Evolutionary conservation across 331 rosid genomes (phyloP).

Genomic region (Quercus phellos): DNA sequence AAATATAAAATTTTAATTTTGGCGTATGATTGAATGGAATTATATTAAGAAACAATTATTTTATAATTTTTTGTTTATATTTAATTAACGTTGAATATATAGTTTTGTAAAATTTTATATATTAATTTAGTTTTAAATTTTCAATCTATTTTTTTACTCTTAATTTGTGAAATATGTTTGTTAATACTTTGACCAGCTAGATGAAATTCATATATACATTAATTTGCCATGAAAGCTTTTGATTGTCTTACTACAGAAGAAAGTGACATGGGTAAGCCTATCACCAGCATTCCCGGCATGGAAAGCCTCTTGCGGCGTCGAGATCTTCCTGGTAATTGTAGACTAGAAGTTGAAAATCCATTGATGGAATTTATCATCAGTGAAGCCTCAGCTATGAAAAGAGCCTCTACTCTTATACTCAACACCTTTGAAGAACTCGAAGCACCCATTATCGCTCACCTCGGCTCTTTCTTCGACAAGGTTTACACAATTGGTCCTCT

Average conservation of each 20-base stretch:
- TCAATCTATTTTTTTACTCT: too few species aligned
- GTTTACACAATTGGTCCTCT: constrained; percentile 52
- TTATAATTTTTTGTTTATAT: too few species aligned
- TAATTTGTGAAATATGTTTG: too few species aligned
- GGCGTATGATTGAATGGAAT: too few species aligned
- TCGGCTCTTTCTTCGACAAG: constrained; percentile 17
- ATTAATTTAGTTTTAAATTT: too few species aligned
- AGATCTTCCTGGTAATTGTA: constrained; percentile 35
- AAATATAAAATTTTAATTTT: too few species aligned
- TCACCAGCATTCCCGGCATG: constrained; percentile 29
- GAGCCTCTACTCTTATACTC: constrained; percentile 20
- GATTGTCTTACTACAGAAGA: not conserved
- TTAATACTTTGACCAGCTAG: too few species aligned
- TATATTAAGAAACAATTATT: too few species aligned
- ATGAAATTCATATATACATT: too few species aligned
- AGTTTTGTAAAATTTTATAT: too few species aligned
- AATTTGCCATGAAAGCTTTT: too few species aligned
- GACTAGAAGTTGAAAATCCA: not conserved
- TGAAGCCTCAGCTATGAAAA: not conserved
- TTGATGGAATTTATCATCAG: not conserved
- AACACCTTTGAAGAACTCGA: constrained; percentile 47
- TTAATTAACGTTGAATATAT: too few species aligned
- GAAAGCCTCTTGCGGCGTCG: constrained; percentile 35
- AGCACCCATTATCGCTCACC: constrained; percentile 15
- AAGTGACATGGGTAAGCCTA: constrained; percentile 33